Base-by-base conservation (phyloP, 305 asterid genomes). In the Solanum aculeatissimum region DNA sequence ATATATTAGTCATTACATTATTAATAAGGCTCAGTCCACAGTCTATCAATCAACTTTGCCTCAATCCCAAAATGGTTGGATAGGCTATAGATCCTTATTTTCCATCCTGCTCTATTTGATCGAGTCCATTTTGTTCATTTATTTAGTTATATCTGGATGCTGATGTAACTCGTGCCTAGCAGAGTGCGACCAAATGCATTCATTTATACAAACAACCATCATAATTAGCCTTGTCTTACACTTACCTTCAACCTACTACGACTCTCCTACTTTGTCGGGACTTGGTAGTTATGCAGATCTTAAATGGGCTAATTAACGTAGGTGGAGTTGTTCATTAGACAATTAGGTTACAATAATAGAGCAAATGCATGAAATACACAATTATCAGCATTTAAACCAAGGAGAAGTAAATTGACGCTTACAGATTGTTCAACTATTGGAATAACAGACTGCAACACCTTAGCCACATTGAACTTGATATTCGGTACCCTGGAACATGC, bases 371-470 rank as follows among this genome's bases (percentile, higher is more conserved):
- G 40, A 72, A 45, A 43, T 45, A 72, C 55, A 71, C 21, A 43
- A 23, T 8, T 18, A 68, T 72, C 38, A 43, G 21, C 58, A 19
- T 45, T 43, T 14, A 21, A 72, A 45, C 40, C 32, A 72, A 43
- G 16, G 35, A 72, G 21, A 45, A 72, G 80, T n/a, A 43, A 29
- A 38, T 21, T 60, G 62, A 29, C 1, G 78, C 92, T 87, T 84
- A 90, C 92, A 27, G 89, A 82, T 47, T 87, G 86, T 80, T 88
- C 92, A 85, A 90, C 92, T 43, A 90, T 86, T 29, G 91, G 89
- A 85, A 90, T 81, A 62, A 90, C 88, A 83, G 90, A 88, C 85
- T 90, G 91, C 89, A 90, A 84, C 85, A 90, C 92, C 87, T 90
- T 90, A 7, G 92, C 92, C 83, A 87, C 92, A 80, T 90, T 90